These are phyloP conservation scores for Pythium folliculosum DNA, from an alignment of 352 stramenopile genomes.

Conservation along the genomic window DNA sequence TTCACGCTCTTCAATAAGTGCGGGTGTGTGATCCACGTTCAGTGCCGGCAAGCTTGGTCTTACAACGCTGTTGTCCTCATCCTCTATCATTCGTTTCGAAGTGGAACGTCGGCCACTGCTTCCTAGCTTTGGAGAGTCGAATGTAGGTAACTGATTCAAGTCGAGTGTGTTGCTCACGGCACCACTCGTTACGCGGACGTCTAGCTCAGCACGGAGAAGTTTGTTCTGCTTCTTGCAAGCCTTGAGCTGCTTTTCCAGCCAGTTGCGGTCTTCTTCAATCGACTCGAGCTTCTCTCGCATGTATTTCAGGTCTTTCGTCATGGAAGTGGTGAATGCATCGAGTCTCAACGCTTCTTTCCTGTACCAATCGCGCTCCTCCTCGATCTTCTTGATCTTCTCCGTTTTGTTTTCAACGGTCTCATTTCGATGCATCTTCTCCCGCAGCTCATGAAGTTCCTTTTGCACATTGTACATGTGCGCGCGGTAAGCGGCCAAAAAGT, in stretches of 20 bases:
- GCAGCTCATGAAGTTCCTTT: conserved; percentile 92
- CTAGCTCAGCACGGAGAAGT: conserved; percentile 80
- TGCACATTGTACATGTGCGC: conserved; percentile 96
- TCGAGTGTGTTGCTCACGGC: conserved; percentile 26
- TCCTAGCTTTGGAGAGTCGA: conserved; percentile 34
- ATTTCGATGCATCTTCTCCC: conserved; percentile 89
- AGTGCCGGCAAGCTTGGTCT: conserved; percentile 16
- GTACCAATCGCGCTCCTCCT: conserved; percentile 95
- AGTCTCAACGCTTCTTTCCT: conserved; percentile 89
- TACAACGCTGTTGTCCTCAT: conserved; percentile 1
- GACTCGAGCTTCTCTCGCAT: conserved; percentile 92
- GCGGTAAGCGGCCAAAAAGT: conserved; percentile 93
- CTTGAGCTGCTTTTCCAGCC: conserved; percentile 93
- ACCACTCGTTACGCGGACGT: conserved; percentile 49
- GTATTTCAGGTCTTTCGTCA: conserved; percentile 92
- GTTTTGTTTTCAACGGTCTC: conserved; percentile 87
- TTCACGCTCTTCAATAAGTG: conserved; percentile 54
- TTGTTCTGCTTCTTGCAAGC: conserved; percentile 95
- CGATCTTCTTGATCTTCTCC: conserved; percentile 92
- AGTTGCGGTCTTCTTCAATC: conserved; percentile 91
- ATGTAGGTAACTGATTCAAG: conserved; percentile 39
- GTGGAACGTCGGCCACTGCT: neutral
- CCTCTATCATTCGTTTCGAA: conserved; percentile 10
- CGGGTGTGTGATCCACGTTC: neutral
- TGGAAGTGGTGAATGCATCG: conserved; percentile 88